A percentile compares a stretch with the other conserved stretches of the same genome.
Evolutionary conservation across 2,329 filamentous ascomycete species (phyloP).

Genomic region (Biscogniauxia sp.): DNA sequence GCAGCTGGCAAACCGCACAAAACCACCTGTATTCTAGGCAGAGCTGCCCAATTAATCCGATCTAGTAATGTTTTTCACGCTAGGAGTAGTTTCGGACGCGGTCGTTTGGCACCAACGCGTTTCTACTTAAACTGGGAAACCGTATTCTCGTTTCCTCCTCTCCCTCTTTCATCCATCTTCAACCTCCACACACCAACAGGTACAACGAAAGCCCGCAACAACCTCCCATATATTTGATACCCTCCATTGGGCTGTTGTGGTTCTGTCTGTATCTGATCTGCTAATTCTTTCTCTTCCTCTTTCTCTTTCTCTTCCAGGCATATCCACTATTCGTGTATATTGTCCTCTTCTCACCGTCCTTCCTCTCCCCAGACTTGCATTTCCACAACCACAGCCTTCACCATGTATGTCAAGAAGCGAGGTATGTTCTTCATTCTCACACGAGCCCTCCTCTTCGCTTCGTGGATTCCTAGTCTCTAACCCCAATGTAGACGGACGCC

Average conservation of each 20-base stretch:
- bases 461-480: constrained; percentile 13
- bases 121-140: constrained; percentile 18
- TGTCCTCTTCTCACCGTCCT: constrained; percentile 5
- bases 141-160: constrained; percentile 7
- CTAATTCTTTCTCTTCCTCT: background rate
- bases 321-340: constrained; percentile 3
- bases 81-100: constrained; percentile 11
- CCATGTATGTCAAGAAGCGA: constrained; percentile 64
- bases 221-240: constrained; percentile 13
- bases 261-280: background rate
- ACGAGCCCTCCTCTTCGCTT: background rate
- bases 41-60: background rate
- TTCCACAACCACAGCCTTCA: constrained; percentile 29
- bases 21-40: background rate
- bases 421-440: constrained; percentile 42
- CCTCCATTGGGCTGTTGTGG: constrained; percentile 3
- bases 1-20: background rate
- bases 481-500: constrained; percentile 76
- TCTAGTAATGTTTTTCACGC: constrained; percentile 3
- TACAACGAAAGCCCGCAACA: background rate
- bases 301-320: background rate
- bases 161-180: constrained; percentile 6
- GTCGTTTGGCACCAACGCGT: constrained; percentile 17
- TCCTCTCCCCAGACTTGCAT: constrained; percentile 15
- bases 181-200: constrained; percentile 12